Evolutionary conservation across 2,329 filamentous ascomycete species (phyloP).

Genomic region (Trichoderma gracile): DNA sequence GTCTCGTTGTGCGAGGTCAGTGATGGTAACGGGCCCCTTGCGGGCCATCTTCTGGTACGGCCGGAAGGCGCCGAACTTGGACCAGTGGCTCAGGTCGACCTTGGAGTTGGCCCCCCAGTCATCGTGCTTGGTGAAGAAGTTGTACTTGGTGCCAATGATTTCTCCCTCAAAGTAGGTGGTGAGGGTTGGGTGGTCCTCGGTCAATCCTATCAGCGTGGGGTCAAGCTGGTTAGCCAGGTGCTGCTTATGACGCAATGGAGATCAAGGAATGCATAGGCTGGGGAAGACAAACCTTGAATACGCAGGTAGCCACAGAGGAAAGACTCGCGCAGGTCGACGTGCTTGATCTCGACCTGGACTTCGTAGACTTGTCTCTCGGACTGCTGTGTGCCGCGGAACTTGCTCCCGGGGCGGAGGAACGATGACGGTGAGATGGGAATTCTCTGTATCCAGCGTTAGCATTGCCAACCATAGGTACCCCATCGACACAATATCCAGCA

Average conservation of each 20-base stretch:
- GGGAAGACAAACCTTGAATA: constrained; percentile 71
- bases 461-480: not conserved
- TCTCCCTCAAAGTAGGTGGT: constrained; percentile 98
- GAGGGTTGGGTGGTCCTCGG: constrained; percentile 93
- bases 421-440: constrained; percentile 81
- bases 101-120: constrained; percentile 91
- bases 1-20: constrained; percentile 76
- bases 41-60: constrained; percentile 64
- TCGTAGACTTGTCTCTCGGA: constrained; percentile 93
- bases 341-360: constrained; percentile 94
- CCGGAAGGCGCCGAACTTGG: constrained; percentile 82
- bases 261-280: not conserved
- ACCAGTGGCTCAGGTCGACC: constrained; percentile 91
- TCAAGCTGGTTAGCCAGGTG: constrained; percentile 13
- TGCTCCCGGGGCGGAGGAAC: constrained; percentile 82
- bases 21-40: constrained; percentile 57
- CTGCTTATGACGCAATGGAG: constrained; percentile 21
- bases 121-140: constrained; percentile 86
- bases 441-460: constrained; percentile 49
- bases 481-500: not conserved
- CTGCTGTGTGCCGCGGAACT: constrained; percentile 86
- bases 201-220: constrained; percentile 64
- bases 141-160: constrained; percentile 92
- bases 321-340: constrained; percentile 91
- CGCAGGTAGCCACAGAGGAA: constrained; percentile 93